Evolutionary conservation across 2,329 filamentous ascomycete genomes (phyloP).

Genomic region (Penicillium paneum): DNA sequence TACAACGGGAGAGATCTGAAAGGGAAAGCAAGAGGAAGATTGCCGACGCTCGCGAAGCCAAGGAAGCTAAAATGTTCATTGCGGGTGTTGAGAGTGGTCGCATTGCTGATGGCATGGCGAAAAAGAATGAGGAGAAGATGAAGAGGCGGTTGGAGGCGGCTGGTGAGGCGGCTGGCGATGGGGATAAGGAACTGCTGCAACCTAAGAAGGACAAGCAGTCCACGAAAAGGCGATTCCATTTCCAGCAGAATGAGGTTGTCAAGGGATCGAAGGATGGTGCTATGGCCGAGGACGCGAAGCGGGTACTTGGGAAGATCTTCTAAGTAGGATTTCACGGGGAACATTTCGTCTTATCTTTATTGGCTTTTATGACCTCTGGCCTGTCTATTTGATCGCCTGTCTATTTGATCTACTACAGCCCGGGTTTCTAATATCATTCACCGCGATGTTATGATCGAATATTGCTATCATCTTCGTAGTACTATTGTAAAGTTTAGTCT

Average conservation of each 20-base stretch:
- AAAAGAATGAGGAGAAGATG: conserved; percentile 43
- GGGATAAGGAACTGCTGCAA: conserved; percentile 12
- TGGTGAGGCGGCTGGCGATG: conserved; percentile 18
- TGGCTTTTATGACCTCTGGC: neutral
- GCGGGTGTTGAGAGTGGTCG: conserved; percentile 42
- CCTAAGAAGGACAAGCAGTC: conserved; percentile 13
- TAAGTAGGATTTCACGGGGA: conserved; percentile 19
- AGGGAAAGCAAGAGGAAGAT: conserved; percentile 42
- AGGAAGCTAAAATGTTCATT: conserved; percentile 46
- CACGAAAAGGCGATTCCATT: conserved; percentile 30
- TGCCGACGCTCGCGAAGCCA: conserved; percentile 40
- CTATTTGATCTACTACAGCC: neutral
- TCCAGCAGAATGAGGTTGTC: conserved; percentile 45
- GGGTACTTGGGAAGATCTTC: conserved; percentile 48
- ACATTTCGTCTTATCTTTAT: neutral
- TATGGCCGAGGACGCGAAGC: conserved; percentile 41
- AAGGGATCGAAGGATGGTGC: conserved; percentile 24
- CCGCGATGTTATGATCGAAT: too few species aligned
- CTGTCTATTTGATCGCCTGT: neutral
- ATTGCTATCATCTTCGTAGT: too few species aligned
- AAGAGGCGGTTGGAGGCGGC: conserved; percentile 28
- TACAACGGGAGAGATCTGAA: conserved; percentile 43
- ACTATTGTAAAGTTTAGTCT: too few species aligned
- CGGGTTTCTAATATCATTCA: neutral
- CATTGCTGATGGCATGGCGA: conserved; percentile 44